Evolutionary conservation across 805 yeast genomes (phyloP).

Genomic region (Candida piceae): DNA sequence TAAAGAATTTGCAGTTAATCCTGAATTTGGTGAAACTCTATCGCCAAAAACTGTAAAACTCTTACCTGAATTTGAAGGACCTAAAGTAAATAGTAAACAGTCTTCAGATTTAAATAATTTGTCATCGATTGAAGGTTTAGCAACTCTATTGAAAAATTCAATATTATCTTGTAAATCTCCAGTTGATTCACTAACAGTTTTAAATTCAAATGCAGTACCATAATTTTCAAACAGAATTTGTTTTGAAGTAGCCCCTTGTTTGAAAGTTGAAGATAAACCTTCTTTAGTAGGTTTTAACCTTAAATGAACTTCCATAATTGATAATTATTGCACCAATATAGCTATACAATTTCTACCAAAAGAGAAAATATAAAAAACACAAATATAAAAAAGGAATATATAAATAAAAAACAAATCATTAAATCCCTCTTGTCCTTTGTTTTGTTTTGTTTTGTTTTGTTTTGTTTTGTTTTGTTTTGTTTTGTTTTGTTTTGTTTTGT

Average conservation of each 20-base stretch:
- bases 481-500: too few relatives aligned
- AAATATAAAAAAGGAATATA: too few relatives aligned
- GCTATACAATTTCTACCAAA: too few relatives aligned
- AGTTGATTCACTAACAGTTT: slow-evolving; percentile 23
- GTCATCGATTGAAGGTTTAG: slow-evolving; percentile 30
- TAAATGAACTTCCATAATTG: slow-evolving; percentile 24
- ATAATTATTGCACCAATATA: background rate
- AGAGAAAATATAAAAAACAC: too few relatives aligned
- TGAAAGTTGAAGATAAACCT: slow-evolving; percentile 12
- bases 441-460: too few relatives aligned
- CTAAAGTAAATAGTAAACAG: slow-evolving; percentile 42
- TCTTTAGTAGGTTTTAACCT: slow-evolving; percentile 33
- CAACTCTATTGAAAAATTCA: slow-evolving; percentile 18
- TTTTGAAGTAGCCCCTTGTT: slow-evolving; percentile 8
- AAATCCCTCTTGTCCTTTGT: too few relatives aligned
- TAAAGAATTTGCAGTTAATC: slow-evolving; percentile 17
- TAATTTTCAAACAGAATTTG: slow-evolving; percentile 23
- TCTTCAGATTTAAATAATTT: slow-evolving; percentile 31
- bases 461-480: too few relatives aligned
- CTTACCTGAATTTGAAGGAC: slow-evolving; percentile 53
- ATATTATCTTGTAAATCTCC: slow-evolving; percentile 26
- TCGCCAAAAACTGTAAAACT: slow-evolving; percentile 35
- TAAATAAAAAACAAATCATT: too few relatives aligned
- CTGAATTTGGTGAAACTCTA: slow-evolving; percentile 13
- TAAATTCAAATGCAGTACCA: slow-evolving; percentile 24